Conservation (phyloP, 73 alveolate species). For the Durusdinium trenchii region DNA sequence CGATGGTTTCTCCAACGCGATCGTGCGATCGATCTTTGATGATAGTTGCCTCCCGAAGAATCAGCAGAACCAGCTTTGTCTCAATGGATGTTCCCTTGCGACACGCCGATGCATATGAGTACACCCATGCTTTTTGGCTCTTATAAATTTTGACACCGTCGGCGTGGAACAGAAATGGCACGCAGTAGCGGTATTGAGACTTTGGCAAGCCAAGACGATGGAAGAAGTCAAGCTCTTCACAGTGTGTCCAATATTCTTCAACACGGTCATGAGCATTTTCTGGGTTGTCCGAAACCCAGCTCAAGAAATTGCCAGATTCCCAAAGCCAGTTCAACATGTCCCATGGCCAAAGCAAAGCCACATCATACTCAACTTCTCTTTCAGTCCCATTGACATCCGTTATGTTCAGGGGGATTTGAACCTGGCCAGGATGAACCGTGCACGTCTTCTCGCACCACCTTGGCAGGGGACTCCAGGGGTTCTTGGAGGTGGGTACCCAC, state of each 20-base stretch:
- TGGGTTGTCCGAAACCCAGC: neutral
- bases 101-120: neutral
- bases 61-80: neutral
- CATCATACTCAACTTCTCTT: neutral
- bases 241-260: neutral
- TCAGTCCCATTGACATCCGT: too few relatives aligned
- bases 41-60: neutral
- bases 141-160: neutral
- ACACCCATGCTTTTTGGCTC: neutral
- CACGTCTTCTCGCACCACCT: neutral
- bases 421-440: neutral
- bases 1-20: neutral
- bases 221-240: neutral
- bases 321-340: neutral
- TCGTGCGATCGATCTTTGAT: constrained; percentile 4
- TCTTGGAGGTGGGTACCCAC: too few relatives aligned
- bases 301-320: neutral
- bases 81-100: neutral
- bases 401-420: neutral
- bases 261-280: neutral
- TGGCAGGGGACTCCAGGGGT: neutral
- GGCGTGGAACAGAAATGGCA: neutral
- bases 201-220: neutral
- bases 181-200: neutral
- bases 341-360: neutral